These are phyloP conservation scores for Pseudogymnoascus sp. DNA, from an alignment of 2,329 filamentous ascomycete species.

Conservation along the genomic window DNA sequence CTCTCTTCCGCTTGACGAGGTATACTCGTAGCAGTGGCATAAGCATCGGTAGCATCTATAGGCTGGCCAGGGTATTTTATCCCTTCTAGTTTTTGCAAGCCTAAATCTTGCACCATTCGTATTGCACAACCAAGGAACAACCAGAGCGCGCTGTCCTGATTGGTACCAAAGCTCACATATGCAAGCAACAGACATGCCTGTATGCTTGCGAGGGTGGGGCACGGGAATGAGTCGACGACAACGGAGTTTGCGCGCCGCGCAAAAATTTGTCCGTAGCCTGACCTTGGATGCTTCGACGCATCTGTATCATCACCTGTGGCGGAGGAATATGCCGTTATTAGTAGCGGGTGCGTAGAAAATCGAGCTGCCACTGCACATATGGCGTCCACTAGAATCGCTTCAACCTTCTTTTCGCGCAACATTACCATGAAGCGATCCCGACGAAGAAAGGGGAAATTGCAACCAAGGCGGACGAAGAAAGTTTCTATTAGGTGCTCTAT, in stretches of 20 bases:
- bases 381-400: constrained; percentile 77
- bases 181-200: constrained; percentile 77
- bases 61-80: constrained; percentile 35
- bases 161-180: constrained; percentile 82
- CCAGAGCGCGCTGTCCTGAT: constrained; percentile 83
- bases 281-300: constrained; percentile 38
- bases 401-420: constrained; percentile 70
- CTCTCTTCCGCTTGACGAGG: not conserved
- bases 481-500: constrained; percentile 69
- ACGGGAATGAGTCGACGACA: constrained; percentile 73
- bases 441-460: constrained; percentile 76
- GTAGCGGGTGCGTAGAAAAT: constrained; percentile 58
- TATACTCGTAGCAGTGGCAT: not conserved
- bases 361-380: constrained; percentile 75
- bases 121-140: constrained; percentile 89
- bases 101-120: constrained; percentile 70
- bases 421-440: constrained; percentile 62
- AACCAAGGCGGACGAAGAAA: constrained; percentile 75
- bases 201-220: constrained; percentile 72
- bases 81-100: constrained; percentile 72
- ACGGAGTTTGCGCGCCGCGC: constrained; percentile 72
- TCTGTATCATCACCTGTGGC: constrained; percentile 31
- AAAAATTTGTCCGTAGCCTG: constrained; percentile 68
- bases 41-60: constrained; percentile 17
- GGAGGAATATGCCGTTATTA: constrained; percentile 29